These are phyloP conservation scores for Sordariomycetes sp. DNA, from an alignment of 2,329 filamentous ascomycete species.

Conservation along the genomic window DNA sequence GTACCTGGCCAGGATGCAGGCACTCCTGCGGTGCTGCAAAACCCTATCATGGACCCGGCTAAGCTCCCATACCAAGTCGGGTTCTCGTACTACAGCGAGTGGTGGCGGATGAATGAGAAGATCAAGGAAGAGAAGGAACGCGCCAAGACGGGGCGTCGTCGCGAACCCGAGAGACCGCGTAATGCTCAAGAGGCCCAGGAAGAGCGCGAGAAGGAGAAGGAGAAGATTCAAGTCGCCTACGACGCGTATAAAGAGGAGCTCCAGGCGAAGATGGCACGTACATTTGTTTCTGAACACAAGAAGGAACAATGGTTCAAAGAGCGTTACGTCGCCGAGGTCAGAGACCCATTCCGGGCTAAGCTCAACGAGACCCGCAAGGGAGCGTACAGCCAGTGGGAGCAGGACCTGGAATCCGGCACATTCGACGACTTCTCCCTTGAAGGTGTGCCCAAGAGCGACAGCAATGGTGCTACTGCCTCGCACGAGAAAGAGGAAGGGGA, in stretches of 20 bases:
- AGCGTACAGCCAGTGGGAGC: constrained; percentile 80
- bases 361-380: constrained; percentile 72
- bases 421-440: constrained; percentile 96
- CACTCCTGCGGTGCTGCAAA: constrained; percentile 38
- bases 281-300: constrained; percentile 87
- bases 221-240: constrained; percentile 64
- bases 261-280: constrained; percentile 71
- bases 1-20: constrained; percentile 62
- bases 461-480: constrained; percentile 71
- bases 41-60: constrained; percentile 64
- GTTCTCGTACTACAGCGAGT: constrained; percentile 79
- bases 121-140: constrained; percentile 77
- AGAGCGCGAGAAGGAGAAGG: constrained; percentile 70
- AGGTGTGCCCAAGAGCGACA: constrained; percentile 87
- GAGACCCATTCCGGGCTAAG: constrained; percentile 64
- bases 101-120: constrained; percentile 76
- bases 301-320: constrained; percentile 98
- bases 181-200: constrained; percentile 59
- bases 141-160: constrained; percentile 57
- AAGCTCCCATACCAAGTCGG: constrained; percentile 71
- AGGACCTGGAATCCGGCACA: constrained; percentile 71
- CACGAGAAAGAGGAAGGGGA: constrained; percentile 95
- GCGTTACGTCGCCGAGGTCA: constrained; percentile 77
- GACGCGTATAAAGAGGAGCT: constrained; percentile 60
- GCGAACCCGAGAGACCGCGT: constrained; percentile 53